These are phyloP conservation scores for Exophiala phaeomuriformis DNA, from an alignment of 2,329 filamentous ascomycete species.

Conservation along the genomic window DNA sequence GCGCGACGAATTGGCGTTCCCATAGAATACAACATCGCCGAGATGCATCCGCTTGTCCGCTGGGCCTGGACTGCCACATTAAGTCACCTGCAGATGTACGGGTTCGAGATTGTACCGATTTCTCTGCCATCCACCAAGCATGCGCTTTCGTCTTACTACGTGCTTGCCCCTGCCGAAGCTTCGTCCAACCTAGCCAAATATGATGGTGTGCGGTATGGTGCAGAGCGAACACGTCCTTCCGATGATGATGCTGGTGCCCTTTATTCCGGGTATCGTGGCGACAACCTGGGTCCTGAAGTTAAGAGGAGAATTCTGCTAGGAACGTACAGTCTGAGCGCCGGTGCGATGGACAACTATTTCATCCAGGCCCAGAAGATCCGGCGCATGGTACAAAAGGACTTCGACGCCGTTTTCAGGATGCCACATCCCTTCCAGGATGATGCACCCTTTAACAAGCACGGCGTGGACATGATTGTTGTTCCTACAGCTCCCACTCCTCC, in stretches of 20 bases:
- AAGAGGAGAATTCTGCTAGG: conserved; percentile 80
- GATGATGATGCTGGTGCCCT: conserved; percentile 56
- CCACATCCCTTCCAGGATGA: conserved; percentile 55
- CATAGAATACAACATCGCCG: conserved; percentile 77
- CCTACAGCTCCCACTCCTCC: conserved; percentile 77
- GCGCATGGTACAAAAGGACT: conserved; percentile 75
- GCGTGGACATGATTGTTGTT: conserved; percentile 79
- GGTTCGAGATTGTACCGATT: conserved; percentile 66
- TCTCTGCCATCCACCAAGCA: conserved; percentile 76
- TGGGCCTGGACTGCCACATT: conserved; percentile 62
- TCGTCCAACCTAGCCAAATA: conserved; percentile 95
- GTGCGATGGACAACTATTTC: conserved; percentile 94
- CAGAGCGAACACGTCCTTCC: conserved; percentile 40
- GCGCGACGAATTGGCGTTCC: conserved; percentile 52
- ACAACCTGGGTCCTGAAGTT: conserved; percentile 76
- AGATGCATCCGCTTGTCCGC: conserved; percentile 64
- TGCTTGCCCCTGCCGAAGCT: conserved; percentile 89
- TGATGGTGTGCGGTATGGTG: conserved; percentile 89
- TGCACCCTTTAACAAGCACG: conserved; percentile 38
- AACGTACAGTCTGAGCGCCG: conserved; percentile 80
- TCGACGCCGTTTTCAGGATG: conserved; percentile 67
- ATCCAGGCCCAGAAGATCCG: conserved; percentile 85
- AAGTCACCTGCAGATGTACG: conserved; percentile 52
- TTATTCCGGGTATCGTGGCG: conserved; percentile 67
- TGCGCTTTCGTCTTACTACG: conserved; percentile 87